Conservation (phyloP, 495 filamentous ascomycete species). For the Penicillium cataractarum region DNA sequence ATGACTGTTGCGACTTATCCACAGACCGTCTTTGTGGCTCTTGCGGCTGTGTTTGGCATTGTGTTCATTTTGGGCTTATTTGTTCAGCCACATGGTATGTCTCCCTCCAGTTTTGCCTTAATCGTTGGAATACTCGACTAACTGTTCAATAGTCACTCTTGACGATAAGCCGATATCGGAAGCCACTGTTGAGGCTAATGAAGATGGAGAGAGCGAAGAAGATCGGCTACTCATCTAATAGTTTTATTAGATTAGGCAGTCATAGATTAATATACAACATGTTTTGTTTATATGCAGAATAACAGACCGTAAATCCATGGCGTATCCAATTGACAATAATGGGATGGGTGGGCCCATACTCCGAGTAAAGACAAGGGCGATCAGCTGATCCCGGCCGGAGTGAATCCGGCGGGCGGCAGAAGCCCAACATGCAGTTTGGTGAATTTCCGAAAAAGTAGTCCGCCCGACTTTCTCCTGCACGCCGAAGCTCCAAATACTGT, state of each 20-base stretch:
- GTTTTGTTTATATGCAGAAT: not conserved
- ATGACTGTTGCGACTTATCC: conserved; percentile 75
- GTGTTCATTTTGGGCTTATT: conserved; percentile 69
- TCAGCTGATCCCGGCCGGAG: conserved; percentile 24
- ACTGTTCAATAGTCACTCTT: conserved; percentile 23
- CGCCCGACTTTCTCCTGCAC: conserved; percentile 23
- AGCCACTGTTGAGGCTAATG: conserved; percentile 24
- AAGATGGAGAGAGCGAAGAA: conserved; percentile 24
- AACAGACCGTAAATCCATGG: not conserved
- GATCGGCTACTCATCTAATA: conserved; percentile 21
- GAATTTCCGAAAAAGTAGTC: conserved; percentile 29
- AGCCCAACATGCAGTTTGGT: conserved; percentile 25
- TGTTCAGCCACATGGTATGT: conserved; percentile 73
- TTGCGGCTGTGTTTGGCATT: conserved; percentile 67
- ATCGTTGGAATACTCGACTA: conserved; percentile 2
- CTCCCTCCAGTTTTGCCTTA: not conserved
- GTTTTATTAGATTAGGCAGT: not conserved
- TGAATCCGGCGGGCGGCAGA: conserved; percentile 27
- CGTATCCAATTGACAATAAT: not conserved
- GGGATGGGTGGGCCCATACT: not conserved
- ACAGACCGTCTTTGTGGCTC: conserved; percentile 79
- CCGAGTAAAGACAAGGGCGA: conserved; percentile 1
- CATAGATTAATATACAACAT: not conserved
- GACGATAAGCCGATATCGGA: conserved; percentile 21
- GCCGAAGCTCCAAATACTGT: conserved; percentile 17